phyloP scores from a whole-genome alignment of 2,329 filamentous ascomycete genomes.

The Colletotrichum falcatum region DNA sequence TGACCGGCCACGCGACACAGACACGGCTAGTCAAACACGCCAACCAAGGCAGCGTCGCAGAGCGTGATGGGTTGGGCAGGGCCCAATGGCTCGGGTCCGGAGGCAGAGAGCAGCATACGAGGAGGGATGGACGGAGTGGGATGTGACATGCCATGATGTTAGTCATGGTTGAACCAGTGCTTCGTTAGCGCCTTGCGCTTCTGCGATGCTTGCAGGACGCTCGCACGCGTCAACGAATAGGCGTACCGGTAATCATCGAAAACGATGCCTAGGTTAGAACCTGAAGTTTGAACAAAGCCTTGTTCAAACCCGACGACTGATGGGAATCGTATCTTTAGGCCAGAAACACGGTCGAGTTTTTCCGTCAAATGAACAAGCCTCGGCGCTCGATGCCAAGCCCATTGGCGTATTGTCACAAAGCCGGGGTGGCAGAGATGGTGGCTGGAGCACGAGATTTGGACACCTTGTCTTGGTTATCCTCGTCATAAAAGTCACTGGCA shows the following conservation, averaged over 20 bases:
- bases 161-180: constrained; percentile 13
- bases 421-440: neutral
- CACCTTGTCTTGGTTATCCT: neutral
- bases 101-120: constrained; percentile 15
- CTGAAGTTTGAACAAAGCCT: neutral
- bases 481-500: constrained; percentile 10
- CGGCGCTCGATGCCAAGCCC: constrained; percentile 24
- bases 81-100: constrained; percentile 34
- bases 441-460: neutral
- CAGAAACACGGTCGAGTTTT: constrained; percentile 36
- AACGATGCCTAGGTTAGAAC: neutral
- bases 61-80: constrained; percentile 14
- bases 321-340: constrained; percentile 25
- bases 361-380: constrained; percentile 36
- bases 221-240: neutral
- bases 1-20: constrained; percentile 15
- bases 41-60: neutral
- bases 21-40: neutral
- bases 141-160: constrained; percentile 35
- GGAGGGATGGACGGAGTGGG: neutral
- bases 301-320: constrained; percentile 12
- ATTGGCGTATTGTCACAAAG: constrained; percentile 19
- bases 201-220: neutral
- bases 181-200: constrained; percentile 18
- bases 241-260: neutral